phyloP scores from a whole-genome alignment of 495 filamentous ascomycete species.

The Penicillium pancosmium region DNA sequence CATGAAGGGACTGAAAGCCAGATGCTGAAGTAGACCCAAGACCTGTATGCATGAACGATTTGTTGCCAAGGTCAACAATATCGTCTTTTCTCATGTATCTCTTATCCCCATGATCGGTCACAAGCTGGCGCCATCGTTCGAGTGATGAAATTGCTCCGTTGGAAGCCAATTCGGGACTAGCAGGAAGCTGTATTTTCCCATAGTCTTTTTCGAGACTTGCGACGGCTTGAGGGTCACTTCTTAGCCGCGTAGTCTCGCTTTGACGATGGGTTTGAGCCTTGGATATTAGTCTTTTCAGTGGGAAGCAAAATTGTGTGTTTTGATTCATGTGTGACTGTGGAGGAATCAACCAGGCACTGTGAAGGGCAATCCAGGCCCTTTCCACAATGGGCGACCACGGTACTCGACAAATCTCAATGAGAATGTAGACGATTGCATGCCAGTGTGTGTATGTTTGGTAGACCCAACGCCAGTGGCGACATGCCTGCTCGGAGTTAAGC shows the following conservation, averaged over 20 bases:
- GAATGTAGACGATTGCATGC: conserved; percentile 59
- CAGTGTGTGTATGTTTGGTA: conserved; percentile 63
- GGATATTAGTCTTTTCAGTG: conserved; percentile 53
- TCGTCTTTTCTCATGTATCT: neutral
- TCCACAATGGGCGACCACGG: conserved; percentile 54
- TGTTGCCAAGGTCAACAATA: neutral
- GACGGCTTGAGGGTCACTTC: conserved; percentile 30
- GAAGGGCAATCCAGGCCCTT: conserved; percentile 56
- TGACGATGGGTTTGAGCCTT: conserved; percentile 51
- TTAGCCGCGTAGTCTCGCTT: conserved; percentile 41
- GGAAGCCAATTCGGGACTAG: conserved; percentile 36
- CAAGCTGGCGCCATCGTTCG: conserved; percentile 41
- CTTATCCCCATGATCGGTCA: conserved; percentile 8
- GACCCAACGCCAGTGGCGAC: conserved; percentile 61
- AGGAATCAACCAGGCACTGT: conserved; percentile 50
- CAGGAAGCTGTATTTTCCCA: conserved; percentile 28
- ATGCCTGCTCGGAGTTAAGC: conserved; percentile 49
- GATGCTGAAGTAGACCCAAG: neutral
- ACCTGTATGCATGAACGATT: neutral
- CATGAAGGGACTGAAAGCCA: neutral
- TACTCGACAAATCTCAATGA: conserved; percentile 53
- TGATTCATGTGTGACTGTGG: conserved; percentile 37
- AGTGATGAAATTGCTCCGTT: conserved; percentile 22
- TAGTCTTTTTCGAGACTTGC: conserved; percentile 35
- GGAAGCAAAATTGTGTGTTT: conserved; percentile 53